A percentile compares a stretch with the other conserved stretches of the same genome.
Conservation (phyloP, 1,139 yeast species). For the Yamadazyma oceani region DNA sequence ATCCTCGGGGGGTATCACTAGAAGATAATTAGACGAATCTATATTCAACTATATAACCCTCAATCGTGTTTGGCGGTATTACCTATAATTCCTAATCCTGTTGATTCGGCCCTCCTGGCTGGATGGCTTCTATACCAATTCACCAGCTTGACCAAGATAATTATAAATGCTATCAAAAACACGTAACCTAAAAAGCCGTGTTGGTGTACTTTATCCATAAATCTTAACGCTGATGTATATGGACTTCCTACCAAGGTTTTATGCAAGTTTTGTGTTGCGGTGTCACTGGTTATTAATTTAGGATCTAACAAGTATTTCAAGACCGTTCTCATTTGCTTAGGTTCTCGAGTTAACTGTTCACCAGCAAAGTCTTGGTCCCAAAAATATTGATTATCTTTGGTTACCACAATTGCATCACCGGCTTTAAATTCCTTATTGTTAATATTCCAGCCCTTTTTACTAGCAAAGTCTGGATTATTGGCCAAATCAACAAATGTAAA, state of each 20-base stretch:
- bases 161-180: constrained; percentile 17
- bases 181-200: constrained; percentile 47
- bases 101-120: background rate
- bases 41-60: background rate
- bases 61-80: constrained; percentile 23
- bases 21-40: no score
- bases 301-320: constrained; percentile 37
- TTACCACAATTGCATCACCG: constrained; percentile 45
- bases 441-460: constrained; percentile 42
- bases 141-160: constrained; percentile 7
- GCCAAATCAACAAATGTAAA: constrained; percentile 56
- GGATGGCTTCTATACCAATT: background rate
- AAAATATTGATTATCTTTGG: constrained; percentile 30
- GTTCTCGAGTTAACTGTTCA: constrained; percentile 28
- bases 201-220: constrained; percentile 46
- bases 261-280: background rate
- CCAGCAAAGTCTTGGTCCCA: constrained; percentile 38
- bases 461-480: constrained; percentile 30
- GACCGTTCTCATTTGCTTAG: constrained; percentile 26
- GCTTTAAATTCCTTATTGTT: constrained; percentile 30
- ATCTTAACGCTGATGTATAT: constrained; percentile 34
- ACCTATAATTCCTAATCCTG: constrained; percentile 21
- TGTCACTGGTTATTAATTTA: constrained; percentile 14
- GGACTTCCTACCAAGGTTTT: constrained; percentile 45
- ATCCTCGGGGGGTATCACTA: constrained; percentile 16